Evolutionary conservation across 371 early-diverging fungal species (phyloP).

Genomic region (Mortierella sp.): DNA sequence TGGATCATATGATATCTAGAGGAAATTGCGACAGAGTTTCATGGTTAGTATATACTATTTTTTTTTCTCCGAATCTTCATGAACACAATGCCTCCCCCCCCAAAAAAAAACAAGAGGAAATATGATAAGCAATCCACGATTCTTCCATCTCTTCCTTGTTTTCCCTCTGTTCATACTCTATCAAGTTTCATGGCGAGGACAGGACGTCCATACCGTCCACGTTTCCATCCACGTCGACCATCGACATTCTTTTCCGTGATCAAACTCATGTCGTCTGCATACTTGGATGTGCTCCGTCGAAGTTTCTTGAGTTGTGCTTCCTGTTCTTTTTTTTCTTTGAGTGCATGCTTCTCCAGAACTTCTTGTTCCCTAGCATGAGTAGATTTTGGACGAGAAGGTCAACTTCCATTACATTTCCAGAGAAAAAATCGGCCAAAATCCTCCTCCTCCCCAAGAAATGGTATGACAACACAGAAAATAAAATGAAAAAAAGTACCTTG

Average conservation of each 20-base stretch:
- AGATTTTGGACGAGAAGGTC: constrained; percentile 17
- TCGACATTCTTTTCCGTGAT: constrained; percentile 79
- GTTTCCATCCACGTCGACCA: constrained; percentile 75
- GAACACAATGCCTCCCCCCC: neutral
- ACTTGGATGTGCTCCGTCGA: constrained; percentile 38
- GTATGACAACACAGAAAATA: neutral
- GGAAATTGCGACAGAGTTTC: too few relatives aligned
- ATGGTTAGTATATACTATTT: neutral
- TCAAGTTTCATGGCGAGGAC: constrained; percentile 76
- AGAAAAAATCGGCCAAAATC: too few relatives aligned
- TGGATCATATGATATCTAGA: constrained; percentile 77
- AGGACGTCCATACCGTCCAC: constrained; percentile 81
- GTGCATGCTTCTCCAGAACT: constrained; percentile 39
- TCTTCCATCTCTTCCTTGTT: too few relatives aligned
- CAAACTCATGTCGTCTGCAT: constrained; percentile 75
- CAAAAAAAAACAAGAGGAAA: too few relatives aligned
- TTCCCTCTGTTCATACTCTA: constrained; percentile 53
- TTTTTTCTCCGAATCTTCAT: neutral
- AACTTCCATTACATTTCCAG: neutral
- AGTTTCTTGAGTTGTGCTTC: constrained; percentile 34
- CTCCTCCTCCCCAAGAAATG: neutral
- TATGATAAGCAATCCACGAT: too few relatives aligned
- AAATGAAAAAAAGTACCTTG: constrained; percentile 25
- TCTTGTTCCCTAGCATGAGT: constrained; percentile 34
- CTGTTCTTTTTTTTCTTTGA: constrained; percentile 42